These are phyloP conservation scores for Gracilaria vermiculophylla DNA, from an alignment of 23 red algal genomes.

Conservation along the genomic window DNA sequence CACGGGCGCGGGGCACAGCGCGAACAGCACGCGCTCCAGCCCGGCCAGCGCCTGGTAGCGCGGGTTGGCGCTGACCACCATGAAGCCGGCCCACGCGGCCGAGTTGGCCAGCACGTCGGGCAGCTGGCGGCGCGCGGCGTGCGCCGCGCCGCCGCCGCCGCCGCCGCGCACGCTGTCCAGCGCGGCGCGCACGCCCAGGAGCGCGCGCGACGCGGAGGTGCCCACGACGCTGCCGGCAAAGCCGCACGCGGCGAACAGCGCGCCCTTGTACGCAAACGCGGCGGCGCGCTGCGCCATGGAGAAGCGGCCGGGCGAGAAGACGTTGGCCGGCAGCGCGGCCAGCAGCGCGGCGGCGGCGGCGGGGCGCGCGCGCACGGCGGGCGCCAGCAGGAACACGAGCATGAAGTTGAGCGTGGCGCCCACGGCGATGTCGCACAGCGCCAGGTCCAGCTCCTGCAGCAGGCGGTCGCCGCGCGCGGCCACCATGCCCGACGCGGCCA, in stretches of 20 bases:
- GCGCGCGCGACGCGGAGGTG: conserved; percentile 39
- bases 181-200: conserved; percentile 20
- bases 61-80: conserved; percentile 89
- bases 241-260: conserved; percentile 73
- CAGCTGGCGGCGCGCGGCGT: conserved; percentile 17
- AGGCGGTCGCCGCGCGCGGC: conserved; percentile 80
- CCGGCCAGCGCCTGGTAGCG: conserved; percentile 92
- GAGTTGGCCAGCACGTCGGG: conserved; percentile 76
- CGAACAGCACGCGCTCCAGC: conserved; percentile 78
- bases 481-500: conserved; percentile 90
- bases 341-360: background rate
- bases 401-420: conserved; percentile 93
- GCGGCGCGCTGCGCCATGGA: conserved; percentile 29
- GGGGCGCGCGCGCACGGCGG: background rate
- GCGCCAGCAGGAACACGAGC: conserved; percentile 83
- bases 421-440: conserved; percentile 79
- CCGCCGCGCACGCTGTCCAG: background rate
- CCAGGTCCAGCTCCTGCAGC: conserved; percentile 87
- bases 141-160: background rate
- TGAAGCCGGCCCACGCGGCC: conserved; percentile 92
- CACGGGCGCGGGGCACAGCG: conserved; percentile 32
- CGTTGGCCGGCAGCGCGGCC: conserved; percentile 63
- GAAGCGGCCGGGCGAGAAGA: conserved; percentile 59
- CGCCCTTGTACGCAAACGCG: conserved; percentile 74
- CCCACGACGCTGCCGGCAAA: conserved; percentile 78